A percentile compares a stretch with the other conserved stretches of the same genome.
phyloP scores from a whole-genome alignment of 1,284 basidiomycete genomes.

The Leccinum pachyderme region DNA sequence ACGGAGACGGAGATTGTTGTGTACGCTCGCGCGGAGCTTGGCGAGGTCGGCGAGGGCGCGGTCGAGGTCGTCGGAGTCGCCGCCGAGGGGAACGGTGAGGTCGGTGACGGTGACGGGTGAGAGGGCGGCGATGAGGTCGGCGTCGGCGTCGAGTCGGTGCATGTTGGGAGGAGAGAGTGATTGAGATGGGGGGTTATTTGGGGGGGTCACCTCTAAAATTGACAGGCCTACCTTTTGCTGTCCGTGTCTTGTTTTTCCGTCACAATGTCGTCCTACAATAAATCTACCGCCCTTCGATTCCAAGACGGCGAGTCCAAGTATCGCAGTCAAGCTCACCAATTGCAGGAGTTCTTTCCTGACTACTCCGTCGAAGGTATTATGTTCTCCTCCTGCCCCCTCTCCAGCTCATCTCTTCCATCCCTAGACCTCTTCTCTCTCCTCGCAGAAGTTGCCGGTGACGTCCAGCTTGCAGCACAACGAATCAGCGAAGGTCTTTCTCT shows the following conservation, averaged over 20 bases:
- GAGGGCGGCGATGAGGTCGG: slow-evolving; percentile 26
- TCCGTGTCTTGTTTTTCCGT: too few species aligned
- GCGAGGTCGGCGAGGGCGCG: slow-evolving; percentile 67
- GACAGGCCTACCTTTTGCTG: slow-evolving; percentile 30
- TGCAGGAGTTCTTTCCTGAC: slow-evolving; percentile 75
- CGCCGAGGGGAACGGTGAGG: slow-evolving; percentile 30
- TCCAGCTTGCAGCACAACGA: slow-evolving; percentile 69
- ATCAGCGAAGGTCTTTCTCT: slow-evolving; percentile 73
- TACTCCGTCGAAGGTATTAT: slow-evolving; percentile 80
- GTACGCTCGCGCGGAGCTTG: slow-evolving; percentile 62
- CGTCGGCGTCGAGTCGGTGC: slow-evolving; percentile 4
- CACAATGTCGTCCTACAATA: slow-evolving; percentile 52
- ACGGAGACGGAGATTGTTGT: slow-evolving; percentile 70
- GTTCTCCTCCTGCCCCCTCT: slow-evolving; percentile 26
- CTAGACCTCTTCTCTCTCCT: slow-evolving; percentile 77
- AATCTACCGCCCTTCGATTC: slow-evolving; percentile 42
- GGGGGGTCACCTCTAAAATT: slow-evolving; percentile 29
- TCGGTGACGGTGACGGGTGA: slow-evolving; percentile 25
- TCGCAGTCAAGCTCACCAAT: slow-evolving; percentile 52
- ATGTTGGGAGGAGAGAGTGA: not conserved
- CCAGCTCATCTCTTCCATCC: slow-evolving; percentile 8
- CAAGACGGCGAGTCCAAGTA: slow-evolving; percentile 46
- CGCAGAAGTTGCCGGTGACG: slow-evolving; percentile 70
- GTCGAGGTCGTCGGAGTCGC: slow-evolving; percentile 49
- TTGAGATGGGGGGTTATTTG: not conserved